A percentile compares a stretch with the other conserved stretches of the same genome.
Conservation (phyloP, 371 early-diverging fungal genomes). For the Rhizomucor miehei region DNA sequence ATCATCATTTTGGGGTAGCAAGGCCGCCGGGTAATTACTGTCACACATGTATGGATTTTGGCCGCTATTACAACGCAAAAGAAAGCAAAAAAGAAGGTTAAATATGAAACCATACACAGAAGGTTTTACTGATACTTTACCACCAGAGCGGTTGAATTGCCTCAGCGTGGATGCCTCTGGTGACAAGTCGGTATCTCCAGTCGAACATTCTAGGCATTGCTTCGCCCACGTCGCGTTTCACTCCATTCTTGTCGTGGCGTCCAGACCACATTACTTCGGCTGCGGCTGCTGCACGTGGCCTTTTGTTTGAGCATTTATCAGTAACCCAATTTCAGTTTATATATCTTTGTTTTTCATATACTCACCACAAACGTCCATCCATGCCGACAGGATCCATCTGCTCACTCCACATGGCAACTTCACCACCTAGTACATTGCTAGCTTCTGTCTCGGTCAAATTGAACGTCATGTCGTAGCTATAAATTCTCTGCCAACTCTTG, state of each 20-base stretch:
- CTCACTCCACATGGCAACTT: slow-evolving; percentile 73
- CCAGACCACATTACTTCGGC: slow-evolving; percentile 81
- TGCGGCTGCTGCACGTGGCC: slow-evolving; percentile 45
- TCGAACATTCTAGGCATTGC: slow-evolving; percentile 71
- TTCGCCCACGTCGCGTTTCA: slow-evolving; percentile 54
- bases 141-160: slow-evolving; percentile 83
- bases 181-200: slow-evolving; percentile 69
- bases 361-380: slow-evolving; percentile 65
- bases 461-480: slow-evolving; percentile 65
- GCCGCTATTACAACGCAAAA: slow-evolving; percentile 13
- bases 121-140: slow-evolving; percentile 15
- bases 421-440: slow-evolving; percentile 38
- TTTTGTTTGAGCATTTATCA: background rate
- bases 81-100: background rate
- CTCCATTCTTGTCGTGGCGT: slow-evolving; percentile 50
- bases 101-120: background rate
- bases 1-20: no score
- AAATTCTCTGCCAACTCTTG: slow-evolving; percentile 81
- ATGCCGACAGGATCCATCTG: slow-evolving; percentile 63
- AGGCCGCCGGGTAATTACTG: slow-evolving; percentile 15
- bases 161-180: slow-evolving; percentile 66
- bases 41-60: slow-evolving; percentile 43
- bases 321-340: no score
- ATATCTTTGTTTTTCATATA: background rate
- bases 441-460: slow-evolving; percentile 59